Evolutionary conservation across 495 filamentous ascomycete genomes (phyloP), one percentile per base, ranked within the genome.

Genomic region (Parathielavia appendiculata): DNA sequence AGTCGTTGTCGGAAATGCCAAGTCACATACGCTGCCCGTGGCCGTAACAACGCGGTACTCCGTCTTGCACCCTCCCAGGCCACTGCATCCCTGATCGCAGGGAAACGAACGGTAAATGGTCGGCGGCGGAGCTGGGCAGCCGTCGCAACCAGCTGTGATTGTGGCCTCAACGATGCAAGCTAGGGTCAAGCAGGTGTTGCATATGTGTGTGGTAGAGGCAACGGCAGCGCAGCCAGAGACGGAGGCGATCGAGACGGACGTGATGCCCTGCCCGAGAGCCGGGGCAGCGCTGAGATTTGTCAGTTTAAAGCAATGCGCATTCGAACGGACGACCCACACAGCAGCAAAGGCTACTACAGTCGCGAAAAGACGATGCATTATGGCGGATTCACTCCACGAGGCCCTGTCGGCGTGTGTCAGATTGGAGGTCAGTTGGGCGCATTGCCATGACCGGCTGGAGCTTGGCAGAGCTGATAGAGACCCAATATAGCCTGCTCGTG

Each of bases 141-240:
- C 51, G 51, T 38, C 54, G 45, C 56, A 58, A 13, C 60, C 60
- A 19, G 57, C 66, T 6, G 66, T 66, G 23, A 69, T 48, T 32
- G 64, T 66, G 4, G 41, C 50, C 14, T 40, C 20, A 16, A 47
- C 47, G 39, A 66, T 41, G 64, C 68, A 70, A 14, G 49, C 63
- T 13, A 54, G 23, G 0, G 66, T 67, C 35, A 65, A 20, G 47
- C 68, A 70, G 9, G 68, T 64, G 19, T 17, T 47, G 64, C 68
- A 70, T 51, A 70, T 51, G 41, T 40, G 46, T 19, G 56, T 63
- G 6, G 66, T 66, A 8, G 57, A 63, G 16, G 64, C 51, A 12
- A 66, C 62, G 36, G 66, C 63, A 0, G 67, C 55, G 46, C 67
- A 69, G 14, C 61, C 61, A 12, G 61, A 64, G 14, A 61, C 63